Base-by-base conservation (phyloP, 179 eudicot genomes). In the Vitellaria paradoxa region DNA sequence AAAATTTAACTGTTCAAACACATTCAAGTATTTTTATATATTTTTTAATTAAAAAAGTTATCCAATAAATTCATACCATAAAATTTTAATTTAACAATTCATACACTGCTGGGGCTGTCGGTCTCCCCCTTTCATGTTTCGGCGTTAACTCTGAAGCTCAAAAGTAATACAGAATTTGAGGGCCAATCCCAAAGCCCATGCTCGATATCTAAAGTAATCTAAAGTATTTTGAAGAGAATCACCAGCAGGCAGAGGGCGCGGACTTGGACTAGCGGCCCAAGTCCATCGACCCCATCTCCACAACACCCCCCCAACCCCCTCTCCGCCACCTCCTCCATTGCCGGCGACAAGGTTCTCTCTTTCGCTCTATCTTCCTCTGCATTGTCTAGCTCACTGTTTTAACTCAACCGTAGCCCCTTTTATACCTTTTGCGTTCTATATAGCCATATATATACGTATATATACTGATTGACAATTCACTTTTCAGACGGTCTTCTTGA, bases 181-280 rank as follows among this genome's bases (percentile, higher is more conserved):
- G 56, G 56, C 24, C 56, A 46, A 12, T 11, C 46, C 56, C 30
- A 68, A 57, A 59, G 66, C 37, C 37, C 37, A 30, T n/a, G n/a
- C n/a, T n/a, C n/a, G n/a, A n/a, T n/a, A n/a, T n/a, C n/a, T n/a
- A n/a, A n/a, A n/a, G n/a, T n/a, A n/a, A 30, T 30, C 2, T 30
- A 30, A 30, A 30, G 37, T 30, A 30, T 30, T 30, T 30, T 30
- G 37, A 30, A 30, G 37, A 30, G 37, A 30, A 30, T 30, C 37
- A 30, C 1, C 30, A 50, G 24, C 5, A 13, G 15, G 63, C 47
- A 0, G 49, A 18, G 15, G 70, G 12, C 13, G 12, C 42, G 65
- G 73, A 72, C 50, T 21, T 65, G 60, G 55, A 61, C 64, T 57
- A 23, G 63, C 70, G 77, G 62, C 68, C 80, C 73, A 56, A 56